Evolutionary conservation across 306 rosid species (phyloP).

Genomic region (Hylodesmum podocarpum): DNA sequence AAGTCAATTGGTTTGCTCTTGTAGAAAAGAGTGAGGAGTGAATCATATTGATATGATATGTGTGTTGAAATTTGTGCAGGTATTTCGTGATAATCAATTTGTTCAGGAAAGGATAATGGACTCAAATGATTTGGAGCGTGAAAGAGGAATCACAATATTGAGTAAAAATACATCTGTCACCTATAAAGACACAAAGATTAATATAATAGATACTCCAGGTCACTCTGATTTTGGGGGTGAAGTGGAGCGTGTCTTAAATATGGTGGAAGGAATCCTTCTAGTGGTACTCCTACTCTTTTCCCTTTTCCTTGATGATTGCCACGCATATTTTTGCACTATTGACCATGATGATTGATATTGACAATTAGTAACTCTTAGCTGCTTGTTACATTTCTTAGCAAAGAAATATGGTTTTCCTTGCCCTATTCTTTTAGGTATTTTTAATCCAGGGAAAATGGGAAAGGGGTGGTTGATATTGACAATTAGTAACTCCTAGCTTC

Average conservation of each 20-base stretch:
- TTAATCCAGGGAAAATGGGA: not conserved
- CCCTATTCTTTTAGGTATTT: not conserved
- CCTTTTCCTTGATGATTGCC: slow-evolving; percentile 2
- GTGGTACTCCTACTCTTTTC: slow-evolving; percentile 62
- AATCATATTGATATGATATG: slow-evolving; percentile 23
- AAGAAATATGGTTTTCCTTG: not conserved
- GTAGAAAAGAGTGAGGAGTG: not conserved
- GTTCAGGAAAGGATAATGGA: slow-evolving; percentile 99
- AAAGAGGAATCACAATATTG: slow-evolving; percentile 91
- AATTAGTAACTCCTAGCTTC: no score
- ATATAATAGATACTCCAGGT: slow-evolving; percentile 97
- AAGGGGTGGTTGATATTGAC: not conserved
- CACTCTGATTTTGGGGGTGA: slow-evolving; percentile 99
- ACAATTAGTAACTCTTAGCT: not conserved
- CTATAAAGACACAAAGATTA: slow-evolving; percentile 82
- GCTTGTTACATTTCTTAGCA: slow-evolving; percentile 19
- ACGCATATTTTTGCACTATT: slow-evolving; percentile 22
- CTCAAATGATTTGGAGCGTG: slow-evolving; percentile 97
- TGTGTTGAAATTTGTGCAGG: slow-evolving; percentile 51
- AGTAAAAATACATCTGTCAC: slow-evolving; percentile 95
- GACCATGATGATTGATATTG: slow-evolving; percentile 4
- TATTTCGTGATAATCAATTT: slow-evolving; percentile 91
- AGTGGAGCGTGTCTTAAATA: slow-evolving; percentile 94
- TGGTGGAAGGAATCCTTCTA: slow-evolving; percentile 99
- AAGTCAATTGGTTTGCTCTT: slow-evolving; percentile 10